Percentiles rank a stretch among this genome's conserved stretches.
Evolutionary conservation across 306 rosid genomes (phyloP).

Genomic region (Coriaria nepalensis): DNA sequence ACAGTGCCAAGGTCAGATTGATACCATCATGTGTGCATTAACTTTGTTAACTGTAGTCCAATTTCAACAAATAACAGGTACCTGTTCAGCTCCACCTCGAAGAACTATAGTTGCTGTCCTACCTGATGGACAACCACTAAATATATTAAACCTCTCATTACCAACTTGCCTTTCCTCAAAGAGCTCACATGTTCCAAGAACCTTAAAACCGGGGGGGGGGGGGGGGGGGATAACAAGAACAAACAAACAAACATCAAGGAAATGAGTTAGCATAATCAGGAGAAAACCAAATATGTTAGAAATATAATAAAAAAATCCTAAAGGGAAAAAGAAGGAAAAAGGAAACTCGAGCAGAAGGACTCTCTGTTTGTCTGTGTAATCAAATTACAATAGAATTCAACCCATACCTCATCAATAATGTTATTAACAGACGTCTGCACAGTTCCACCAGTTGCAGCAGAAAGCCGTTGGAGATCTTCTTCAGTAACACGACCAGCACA

Average conservation of each 20-base stretch:
- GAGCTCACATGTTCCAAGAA: slow-evolving; percentile 85
- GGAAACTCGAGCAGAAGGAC: too few relatives aligned
- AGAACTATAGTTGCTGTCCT: slow-evolving; percentile 91
- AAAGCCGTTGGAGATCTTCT: slow-evolving; percentile 83
- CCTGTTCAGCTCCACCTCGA: slow-evolving; percentile 99
- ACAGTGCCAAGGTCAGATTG: slow-evolving; percentile 5
- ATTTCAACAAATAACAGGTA: slow-evolving; percentile 9
- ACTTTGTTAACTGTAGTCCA: background rate
- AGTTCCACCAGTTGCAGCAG: slow-evolving; percentile 95
- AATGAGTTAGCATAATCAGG: too few relatives aligned
- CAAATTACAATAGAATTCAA: background rate
- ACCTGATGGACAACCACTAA: slow-evolving; percentile 94
- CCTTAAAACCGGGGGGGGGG: too few relatives aligned
- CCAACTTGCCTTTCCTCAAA: slow-evolving; percentile 98
- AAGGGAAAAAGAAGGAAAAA: too few relatives aligned
- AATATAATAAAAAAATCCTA: too few relatives aligned
- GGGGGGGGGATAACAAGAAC: background rate
- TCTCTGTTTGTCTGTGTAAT: background rate
- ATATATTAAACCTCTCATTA: slow-evolving; percentile 90
- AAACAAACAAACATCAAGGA: background rate
- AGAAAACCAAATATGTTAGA: background rate
- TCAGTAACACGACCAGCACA: slow-evolving; percentile 99
- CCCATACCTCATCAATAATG: slow-evolving; percentile 68
- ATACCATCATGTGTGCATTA: background rate
- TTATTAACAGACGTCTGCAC: slow-evolving; percentile 95